phyloP scores from a whole-genome alignment of 2,329 filamentous ascomycete genomes.

The Dactylella cylindrospora region DNA sequence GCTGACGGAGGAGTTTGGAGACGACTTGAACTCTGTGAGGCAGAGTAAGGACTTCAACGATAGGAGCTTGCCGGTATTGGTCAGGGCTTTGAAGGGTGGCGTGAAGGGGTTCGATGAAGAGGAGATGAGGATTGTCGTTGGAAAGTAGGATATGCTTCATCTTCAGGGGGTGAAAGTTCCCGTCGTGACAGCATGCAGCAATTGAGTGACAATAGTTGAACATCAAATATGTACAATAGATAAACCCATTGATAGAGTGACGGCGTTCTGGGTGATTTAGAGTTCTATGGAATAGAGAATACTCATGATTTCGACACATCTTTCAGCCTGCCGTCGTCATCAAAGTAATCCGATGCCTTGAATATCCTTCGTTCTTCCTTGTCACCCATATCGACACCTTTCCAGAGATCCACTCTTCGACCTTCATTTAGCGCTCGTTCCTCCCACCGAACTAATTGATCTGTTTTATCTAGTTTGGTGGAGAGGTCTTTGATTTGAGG shows the following conservation, averaged over 20 bases:
- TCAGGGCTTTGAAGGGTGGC: slow-evolving; percentile 58
- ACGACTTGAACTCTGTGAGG: slow-evolving; percentile 59
- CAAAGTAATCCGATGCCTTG: slow-evolving; percentile 46
- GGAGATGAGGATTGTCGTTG: slow-evolving; percentile 53
- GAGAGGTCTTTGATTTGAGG: slow-evolving; percentile 47
- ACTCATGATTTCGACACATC: slow-evolving; percentile 14
- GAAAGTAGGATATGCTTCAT: no score
- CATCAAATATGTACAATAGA: no score
- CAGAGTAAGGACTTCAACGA: slow-evolving; percentile 58
- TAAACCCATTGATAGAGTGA: no score
- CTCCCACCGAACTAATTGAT: slow-evolving; percentile 46
- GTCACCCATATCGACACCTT: slow-evolving; percentile 39
- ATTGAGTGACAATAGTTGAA: no score
- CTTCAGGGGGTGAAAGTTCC: no score
- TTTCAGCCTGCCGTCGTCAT: slow-evolving; percentile 45
- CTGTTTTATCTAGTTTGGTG: slow-evolving; percentile 47
- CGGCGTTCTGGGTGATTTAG: no score
- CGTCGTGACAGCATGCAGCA: no score
- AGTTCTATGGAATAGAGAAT: no score
- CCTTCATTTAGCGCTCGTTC: slow-evolving; percentile 46
- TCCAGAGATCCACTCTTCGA: slow-evolving; percentile 47
- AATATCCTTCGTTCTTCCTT: slow-evolving; percentile 43
- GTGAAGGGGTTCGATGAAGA: slow-evolving; percentile 54
- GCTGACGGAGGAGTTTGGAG: slow-evolving; percentile 55
- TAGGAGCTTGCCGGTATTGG: slow-evolving; percentile 55